Evolutionary conservation across 768 basidiomycete genomes (phyloP).

Genomic region (Mycena floridula): DNA sequence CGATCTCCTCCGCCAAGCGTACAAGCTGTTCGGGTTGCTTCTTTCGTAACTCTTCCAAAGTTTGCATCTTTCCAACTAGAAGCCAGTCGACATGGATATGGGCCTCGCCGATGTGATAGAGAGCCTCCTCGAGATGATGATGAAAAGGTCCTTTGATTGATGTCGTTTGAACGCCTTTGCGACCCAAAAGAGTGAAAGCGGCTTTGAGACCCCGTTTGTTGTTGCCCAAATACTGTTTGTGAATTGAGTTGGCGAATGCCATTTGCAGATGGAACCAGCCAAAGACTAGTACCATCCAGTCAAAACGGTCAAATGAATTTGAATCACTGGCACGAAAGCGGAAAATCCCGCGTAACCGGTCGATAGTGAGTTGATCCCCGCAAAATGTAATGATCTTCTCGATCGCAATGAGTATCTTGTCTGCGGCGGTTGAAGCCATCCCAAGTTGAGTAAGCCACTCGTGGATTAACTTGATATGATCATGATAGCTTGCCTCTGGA

Average conservation of each 20-base stretch:
- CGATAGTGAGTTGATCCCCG: slow-evolving; percentile 32
- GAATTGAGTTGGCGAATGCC: slow-evolving; percentile 31
- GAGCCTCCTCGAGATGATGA: slow-evolving; percentile 27
- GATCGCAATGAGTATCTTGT: slow-evolving; percentile 3
- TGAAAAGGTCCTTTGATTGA: slow-evolving; percentile 26
- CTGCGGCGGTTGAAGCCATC: background rate
- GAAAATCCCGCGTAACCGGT: slow-evolving; percentile 29
- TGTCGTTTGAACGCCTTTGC: slow-evolving; percentile 20
- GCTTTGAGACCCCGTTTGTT: slow-evolving; percentile 19
- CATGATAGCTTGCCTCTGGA: slow-evolving; percentile 19
- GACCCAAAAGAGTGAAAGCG: slow-evolving; percentile 22
- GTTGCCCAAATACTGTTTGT: slow-evolving; percentile 35
- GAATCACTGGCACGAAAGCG: slow-evolving; percentile 27
- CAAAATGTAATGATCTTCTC: slow-evolving; percentile 21
- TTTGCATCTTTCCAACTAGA: slow-evolving; percentile 14
- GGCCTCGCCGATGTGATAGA: slow-evolving; percentile 29
- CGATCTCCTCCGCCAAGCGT: slow-evolving; percentile 19
- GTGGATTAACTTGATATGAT: slow-evolving; percentile 6
- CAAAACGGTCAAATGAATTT: slow-evolving; percentile 31
- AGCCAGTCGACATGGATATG: slow-evolving; percentile 29
- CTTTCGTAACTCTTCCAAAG: slow-evolving; percentile 18
- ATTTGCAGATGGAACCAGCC: slow-evolving; percentile 38
- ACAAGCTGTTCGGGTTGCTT: slow-evolving; percentile 19
- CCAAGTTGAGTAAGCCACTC: slow-evolving; percentile 13
- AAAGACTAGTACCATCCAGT: slow-evolving; percentile 24